phyloP scores from a whole-genome alignment of 1,284 basidiomycete species.

The Gomphus bonarii region DNA sequence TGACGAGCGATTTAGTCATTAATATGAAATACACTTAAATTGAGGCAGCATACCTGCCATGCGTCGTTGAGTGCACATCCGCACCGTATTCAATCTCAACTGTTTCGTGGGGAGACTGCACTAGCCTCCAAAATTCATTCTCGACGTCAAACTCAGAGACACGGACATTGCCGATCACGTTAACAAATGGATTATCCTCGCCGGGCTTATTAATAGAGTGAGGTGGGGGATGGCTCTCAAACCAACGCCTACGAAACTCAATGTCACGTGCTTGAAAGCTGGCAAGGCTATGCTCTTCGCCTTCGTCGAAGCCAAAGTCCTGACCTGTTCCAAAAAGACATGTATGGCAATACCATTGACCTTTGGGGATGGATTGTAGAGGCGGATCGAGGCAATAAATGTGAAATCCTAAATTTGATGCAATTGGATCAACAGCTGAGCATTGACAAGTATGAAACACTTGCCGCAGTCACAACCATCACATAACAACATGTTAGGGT shows the following conservation, averaged over 20 bases:
- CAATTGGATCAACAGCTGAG: conserved; percentile 1
- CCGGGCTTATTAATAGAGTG: conserved; percentile 11
- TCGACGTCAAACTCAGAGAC: conserved; percentile 90
- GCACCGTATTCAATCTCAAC: conserved; percentile 99
- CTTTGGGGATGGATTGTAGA: conserved; percentile 73
- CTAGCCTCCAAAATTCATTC: conserved; percentile 94
- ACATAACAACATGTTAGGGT: conserved; percentile 88
- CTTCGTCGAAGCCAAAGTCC: conserved; percentile 98
- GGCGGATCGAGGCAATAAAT: conserved; percentile 95
- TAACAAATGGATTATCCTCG: conserved; percentile 39
- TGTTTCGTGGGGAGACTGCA: conserved; percentile 81
- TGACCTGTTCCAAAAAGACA: conserved; percentile 93
- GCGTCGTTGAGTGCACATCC: conserved; percentile 95
- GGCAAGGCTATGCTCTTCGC: conserved; percentile 88
- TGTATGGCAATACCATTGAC: conserved; percentile 94
- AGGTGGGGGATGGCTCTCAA: conserved; percentile 62
- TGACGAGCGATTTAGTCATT: conserved; percentile 9
- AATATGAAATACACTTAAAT: background rate
- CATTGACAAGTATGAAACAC: conserved; percentile 21
- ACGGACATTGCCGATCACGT: conserved; percentile 49
- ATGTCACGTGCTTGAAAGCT: conserved; percentile 88
- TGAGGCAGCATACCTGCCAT: conserved; percentile 66
- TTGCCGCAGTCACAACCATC: conserved; percentile 93
- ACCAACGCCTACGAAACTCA: conserved; percentile 87
- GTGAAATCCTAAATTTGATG: conserved; percentile 70